These are phyloP conservation scores for Groenewaldozyma auringiensis DNA, from an alignment of 1,139 yeast genomes.

Conservation along the genomic window DNA sequence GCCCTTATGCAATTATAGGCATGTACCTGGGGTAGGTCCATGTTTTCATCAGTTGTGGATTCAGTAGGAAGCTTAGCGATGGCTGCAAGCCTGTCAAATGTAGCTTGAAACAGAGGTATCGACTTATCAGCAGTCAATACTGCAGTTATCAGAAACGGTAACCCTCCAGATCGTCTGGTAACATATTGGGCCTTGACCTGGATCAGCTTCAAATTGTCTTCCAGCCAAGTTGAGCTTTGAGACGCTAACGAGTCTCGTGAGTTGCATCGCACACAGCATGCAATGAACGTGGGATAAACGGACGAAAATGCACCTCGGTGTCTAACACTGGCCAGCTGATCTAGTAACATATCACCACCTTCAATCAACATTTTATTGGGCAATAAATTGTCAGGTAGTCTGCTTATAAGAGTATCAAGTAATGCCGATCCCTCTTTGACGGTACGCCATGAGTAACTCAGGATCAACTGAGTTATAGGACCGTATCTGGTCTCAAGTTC, in stretches of 20 bases:
- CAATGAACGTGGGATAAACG: conserved; percentile 68
- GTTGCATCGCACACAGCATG: conserved; percentile 50
- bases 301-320: conserved; percentile 92
- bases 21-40: conserved; percentile 85
- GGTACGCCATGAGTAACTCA: conserved; percentile 76
- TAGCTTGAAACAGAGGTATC: conserved; percentile 36
- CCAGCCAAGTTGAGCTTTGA: conserved; percentile 50
- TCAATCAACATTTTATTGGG: conserved; percentile 26
- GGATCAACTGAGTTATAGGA: conserved; percentile 52
- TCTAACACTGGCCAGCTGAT: conserved; percentile 63
- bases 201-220: conserved; percentile 45
- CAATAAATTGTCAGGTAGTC: conserved; percentile 22
- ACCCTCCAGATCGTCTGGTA: conserved; percentile 86
- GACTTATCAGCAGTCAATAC: conserved; percentile 51
- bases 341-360: conserved; percentile 51
- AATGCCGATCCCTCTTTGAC: conserved; percentile 67
- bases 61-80: conserved; percentile 44
- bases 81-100: conserved; percentile 45
- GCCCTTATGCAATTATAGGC: conserved; percentile 81
- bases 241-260: conserved; percentile 27
- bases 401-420: conserved; percentile 38
- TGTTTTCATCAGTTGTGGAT: conserved; percentile 36
- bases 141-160: conserved; percentile 73
- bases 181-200: conserved; percentile 56
- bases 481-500: conserved; percentile 38